phyloP scores from a whole-genome alignment of 306 rosid species.

The Albizia julibrissin region DNA sequence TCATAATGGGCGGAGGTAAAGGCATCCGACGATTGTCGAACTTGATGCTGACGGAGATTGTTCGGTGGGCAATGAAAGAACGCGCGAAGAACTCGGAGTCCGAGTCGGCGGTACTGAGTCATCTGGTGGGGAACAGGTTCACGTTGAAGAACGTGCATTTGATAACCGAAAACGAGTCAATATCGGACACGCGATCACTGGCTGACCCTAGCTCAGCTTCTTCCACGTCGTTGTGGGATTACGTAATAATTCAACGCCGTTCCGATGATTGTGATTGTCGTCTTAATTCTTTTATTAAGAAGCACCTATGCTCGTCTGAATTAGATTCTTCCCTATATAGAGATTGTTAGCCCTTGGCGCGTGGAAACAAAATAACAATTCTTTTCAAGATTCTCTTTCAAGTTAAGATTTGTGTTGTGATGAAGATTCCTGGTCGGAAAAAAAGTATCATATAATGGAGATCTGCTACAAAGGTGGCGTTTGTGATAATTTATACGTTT shows the following conservation, averaged over 20 bases:
- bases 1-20: conserved; percentile 77
- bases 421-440: background rate
- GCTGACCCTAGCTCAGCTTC: conserved; percentile 32
- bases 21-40: conserved; percentile 68
- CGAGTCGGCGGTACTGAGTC: conserved; percentile 64
- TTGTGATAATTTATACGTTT: no score
- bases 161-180: conserved; percentile 44
- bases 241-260: conserved; percentile 53
- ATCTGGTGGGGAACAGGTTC: conserved; percentile 53
- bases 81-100: conserved; percentile 51
- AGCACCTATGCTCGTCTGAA: conserved; percentile 55
- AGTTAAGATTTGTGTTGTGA: background rate
- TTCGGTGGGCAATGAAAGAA: conserved; percentile 56
- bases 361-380: background rate
- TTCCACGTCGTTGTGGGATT: conserved; percentile 39
- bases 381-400: background rate
- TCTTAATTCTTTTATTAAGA: conserved; percentile 51
- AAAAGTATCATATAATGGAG: background rate
- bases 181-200: conserved; percentile 60
- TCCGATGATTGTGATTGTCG: conserved; percentile 46
- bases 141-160: conserved; percentile 44
- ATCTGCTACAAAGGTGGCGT: background rate
- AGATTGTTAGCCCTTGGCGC: conserved; percentile 55
- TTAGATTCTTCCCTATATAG: conserved; percentile 79
- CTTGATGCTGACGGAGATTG: conserved; percentile 57